These are phyloP conservation scores for Termitomyces sp. DNA, from an alignment of 768 basidiomycete species.

Conservation along the genomic window DNA sequence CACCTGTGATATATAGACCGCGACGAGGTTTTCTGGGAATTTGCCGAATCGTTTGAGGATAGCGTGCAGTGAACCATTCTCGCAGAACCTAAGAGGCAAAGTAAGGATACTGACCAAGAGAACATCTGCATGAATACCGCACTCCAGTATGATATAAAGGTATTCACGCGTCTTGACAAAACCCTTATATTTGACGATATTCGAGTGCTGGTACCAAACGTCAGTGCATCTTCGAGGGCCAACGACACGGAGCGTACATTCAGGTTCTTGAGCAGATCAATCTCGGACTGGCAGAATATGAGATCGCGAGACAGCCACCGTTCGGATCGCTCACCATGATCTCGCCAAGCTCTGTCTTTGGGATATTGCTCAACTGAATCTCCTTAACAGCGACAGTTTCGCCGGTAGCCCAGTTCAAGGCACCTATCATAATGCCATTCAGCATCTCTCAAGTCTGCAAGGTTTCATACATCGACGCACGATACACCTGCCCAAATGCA, in stretches of 20 bases:
- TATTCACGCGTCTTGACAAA: constrained; percentile 94
- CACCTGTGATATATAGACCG: constrained; percentile 95
- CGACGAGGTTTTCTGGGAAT: constrained; percentile 95
- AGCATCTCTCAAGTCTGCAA: constrained; percentile 8
- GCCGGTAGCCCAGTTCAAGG: constrained; percentile 92
- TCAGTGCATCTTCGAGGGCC: background rate
- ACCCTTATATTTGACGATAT: constrained; percentile 99
- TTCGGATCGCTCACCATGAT: constrained; percentile 76
- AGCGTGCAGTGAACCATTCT: constrained; percentile 94
- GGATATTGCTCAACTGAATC: constrained; percentile 90
- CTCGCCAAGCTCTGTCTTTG: constrained; percentile 88
- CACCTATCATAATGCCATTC: constrained; percentile 41
- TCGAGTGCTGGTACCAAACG: constrained; percentile 63
- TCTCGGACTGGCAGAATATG: constrained; percentile 69
- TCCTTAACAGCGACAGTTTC: constrained; percentile 99
- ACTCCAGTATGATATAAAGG: constrained; percentile 97
- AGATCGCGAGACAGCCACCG: constrained; percentile 8
- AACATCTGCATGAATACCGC: constrained; percentile 20
- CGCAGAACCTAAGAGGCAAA: constrained; percentile 67
- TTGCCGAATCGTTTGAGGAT: constrained; percentile 98
- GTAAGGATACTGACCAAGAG: background rate
- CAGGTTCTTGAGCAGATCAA: constrained; percentile 94
- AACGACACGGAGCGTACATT: constrained; percentile 50
- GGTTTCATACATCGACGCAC: constrained; percentile 42
- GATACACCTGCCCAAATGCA: constrained; percentile 95